Conservation (phyloP, 306 rosid genomes). For the Rosa lucieae region DNA sequence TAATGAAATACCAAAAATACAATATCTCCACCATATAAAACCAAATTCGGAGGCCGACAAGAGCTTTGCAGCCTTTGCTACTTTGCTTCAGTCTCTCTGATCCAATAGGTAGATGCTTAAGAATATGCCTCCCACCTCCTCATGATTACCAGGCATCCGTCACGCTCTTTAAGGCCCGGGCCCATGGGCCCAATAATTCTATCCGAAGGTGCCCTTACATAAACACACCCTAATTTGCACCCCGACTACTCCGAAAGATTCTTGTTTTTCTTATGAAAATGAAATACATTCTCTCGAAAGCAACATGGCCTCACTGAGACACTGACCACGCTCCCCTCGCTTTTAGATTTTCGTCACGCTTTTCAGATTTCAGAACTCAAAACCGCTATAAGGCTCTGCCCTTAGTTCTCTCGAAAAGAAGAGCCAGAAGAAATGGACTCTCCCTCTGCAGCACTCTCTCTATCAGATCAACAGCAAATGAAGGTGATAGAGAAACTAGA, state of each 20-base stretch:
- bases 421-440: neutral
- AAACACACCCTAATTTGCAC: neutral
- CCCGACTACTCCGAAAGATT: neutral
- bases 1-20: neutral
- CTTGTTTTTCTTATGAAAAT: neutral
- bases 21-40: neutral
- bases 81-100: neutral
- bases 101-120: conserved; percentile 1
- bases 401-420: neutral
- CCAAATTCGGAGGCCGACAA: neutral
- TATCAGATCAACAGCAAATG: conserved; percentile 2
- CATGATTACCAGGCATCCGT: neutral
- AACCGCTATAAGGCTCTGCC: neutral
- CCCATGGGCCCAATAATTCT: neutral
- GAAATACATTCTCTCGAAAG: neutral
- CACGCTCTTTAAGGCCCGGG: neutral
- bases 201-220: neutral
- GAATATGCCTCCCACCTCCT: neutral
- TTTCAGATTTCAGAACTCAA: neutral
- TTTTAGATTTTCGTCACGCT: neutral
- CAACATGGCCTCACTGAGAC: neutral
- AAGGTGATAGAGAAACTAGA: conserved; percentile 26
- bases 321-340: neutral
- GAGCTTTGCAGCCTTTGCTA: neutral
- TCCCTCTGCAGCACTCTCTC: conserved; percentile 17